These are phyloP conservation scores for Darksidea phi DNA, from an alignment of 495 filamentous ascomycete species.

Conservation along the genomic window DNA sequence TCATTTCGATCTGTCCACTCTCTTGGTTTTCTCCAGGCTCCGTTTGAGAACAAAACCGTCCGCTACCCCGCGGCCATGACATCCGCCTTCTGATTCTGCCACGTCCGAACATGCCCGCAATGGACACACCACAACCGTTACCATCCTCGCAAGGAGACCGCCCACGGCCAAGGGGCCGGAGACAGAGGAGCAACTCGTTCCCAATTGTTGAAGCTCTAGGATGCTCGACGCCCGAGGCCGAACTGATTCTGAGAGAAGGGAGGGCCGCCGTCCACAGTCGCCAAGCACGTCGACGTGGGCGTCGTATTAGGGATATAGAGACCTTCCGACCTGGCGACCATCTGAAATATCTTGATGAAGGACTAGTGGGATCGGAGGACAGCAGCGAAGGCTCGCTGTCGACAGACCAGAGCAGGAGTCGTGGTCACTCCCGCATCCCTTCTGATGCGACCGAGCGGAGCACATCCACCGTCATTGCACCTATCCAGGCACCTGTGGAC, in stretches of 20 bases:
- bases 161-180: conserved; percentile 8
- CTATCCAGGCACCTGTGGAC: neutral
- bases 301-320: neutral
- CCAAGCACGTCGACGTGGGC: conserved; percentile 5
- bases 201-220: conserved; percentile 27
- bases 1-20: conserved; percentile 27
- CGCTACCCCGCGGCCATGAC: conserved; percentile 22
- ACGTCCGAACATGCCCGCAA: conserved; percentile 4
- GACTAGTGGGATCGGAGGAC: neutral
- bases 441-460: conserved; percentile 19
- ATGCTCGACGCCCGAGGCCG: conserved; percentile 27
- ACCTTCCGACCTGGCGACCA: conserved; percentile 18
- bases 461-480: conserved; percentile 12
- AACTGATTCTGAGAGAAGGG: conserved; percentile 26
- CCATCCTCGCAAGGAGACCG: neutral
- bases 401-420: neutral
- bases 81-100: conserved; percentile 9
- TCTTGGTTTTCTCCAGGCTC: conserved; percentile 1
- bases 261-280: conserved; percentile 25
- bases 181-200: conserved; percentile 29
- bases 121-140: conserved; percentile 28
- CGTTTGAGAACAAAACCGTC: neutral
- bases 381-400: neutral
- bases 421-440: conserved; percentile 8
- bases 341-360: conserved; percentile 10